Base-by-base conservation (phyloP, 345 rosid genomes). In the Eucalyptus pauciflora region DNA sequence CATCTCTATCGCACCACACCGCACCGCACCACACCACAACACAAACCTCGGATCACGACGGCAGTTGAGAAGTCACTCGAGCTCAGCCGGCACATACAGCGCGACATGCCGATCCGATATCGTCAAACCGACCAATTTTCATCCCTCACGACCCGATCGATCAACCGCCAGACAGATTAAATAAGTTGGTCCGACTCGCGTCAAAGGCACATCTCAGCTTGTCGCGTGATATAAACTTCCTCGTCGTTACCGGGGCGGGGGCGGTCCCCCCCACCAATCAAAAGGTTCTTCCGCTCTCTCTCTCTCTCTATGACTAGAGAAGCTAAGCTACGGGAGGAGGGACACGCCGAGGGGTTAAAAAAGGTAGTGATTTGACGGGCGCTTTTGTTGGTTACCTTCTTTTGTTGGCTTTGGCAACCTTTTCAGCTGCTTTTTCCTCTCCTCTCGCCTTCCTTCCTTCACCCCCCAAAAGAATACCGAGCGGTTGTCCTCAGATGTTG, bases 281-380 rank as follows among this genome's bases (percentile, higher is more conserved):
- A 41, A 41, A 76, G 85, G 85, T 41, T 41, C 43, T 6, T 24
- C 37, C 6, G 5, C 41, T 43, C 15, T 20, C 27, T 25, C 11
- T 71, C 76, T 64, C 14, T 76, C 14, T 20, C 13, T 33, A 11
- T 69, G 27, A 37, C 27, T 20, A 76, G 48, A 64, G 76, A 76
- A 76, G 85, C 27, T 2, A 76, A 76, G 85, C 27, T 2, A 76
- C 3, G 85, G 29, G 29, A 25, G 62, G 29, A 25, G 62, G 85
- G 48, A 76, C 85, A 76, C 29, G 48, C 5, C 48, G 27, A 41
- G 85, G 27, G 46, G 86, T 46, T 52, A 51, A 91, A 93, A 94
- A 94, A 93, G 94, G 87, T 7, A 27, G 88, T 91, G 94, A 92
- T 92, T 90, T 92, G 93, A 93, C 43, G 56, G 90, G 89, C 79